phyloP scores from a whole-genome alignment of 306 rosid genomes.

The Vigna unguiculata region DNA sequence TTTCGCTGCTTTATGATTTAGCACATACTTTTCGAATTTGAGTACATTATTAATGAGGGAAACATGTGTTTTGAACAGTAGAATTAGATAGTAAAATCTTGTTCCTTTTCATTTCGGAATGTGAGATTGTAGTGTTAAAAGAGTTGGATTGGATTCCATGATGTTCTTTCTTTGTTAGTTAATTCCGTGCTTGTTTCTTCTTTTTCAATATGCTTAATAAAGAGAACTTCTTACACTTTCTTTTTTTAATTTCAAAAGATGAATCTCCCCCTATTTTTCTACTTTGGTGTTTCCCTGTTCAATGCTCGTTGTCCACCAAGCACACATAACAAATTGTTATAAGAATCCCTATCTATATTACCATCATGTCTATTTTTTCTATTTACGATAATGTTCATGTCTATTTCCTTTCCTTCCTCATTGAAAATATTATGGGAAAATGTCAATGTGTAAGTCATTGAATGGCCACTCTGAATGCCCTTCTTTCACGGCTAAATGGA shows the following conservation, averaged over 20 bases:
- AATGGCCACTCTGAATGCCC: slow-evolving; percentile 38
- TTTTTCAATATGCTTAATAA: background rate
- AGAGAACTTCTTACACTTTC: slow-evolving; percentile 2
- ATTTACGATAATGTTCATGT: too few relatives aligned
- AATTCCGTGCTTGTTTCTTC: slow-evolving; percentile 8
- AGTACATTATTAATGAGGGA: slow-evolving; percentile 32
- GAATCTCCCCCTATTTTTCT: slow-evolving; percentile 6
- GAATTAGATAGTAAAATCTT: background rate
- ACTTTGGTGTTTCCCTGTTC: slow-evolving; percentile 4
- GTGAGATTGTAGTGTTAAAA: background rate
- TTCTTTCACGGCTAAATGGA: slow-evolving; percentile 61
- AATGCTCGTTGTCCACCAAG: slow-evolving; percentile 8
- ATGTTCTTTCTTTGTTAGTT: slow-evolving; percentile 28
- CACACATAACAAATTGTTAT: background rate
- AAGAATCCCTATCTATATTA: background rate
- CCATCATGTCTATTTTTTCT: background rate
- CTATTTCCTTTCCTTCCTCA: slow-evolving; percentile 7
- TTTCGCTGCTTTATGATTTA: slow-evolving; percentile 49
- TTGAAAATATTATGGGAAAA: slow-evolving; percentile 16
- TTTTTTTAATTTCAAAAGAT: slow-evolving; percentile 7
- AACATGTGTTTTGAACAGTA: background rate
- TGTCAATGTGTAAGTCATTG: slow-evolving; percentile 37
- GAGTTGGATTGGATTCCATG: slow-evolving; percentile 21
- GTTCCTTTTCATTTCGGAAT: background rate
- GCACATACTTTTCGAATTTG: slow-evolving; percentile 32